A percentile compares a stretch with the other conserved stretches of the same genome.
Conservation (phyloP, 306 rosid genomes). For the Quercus aquifolioides region DNA sequence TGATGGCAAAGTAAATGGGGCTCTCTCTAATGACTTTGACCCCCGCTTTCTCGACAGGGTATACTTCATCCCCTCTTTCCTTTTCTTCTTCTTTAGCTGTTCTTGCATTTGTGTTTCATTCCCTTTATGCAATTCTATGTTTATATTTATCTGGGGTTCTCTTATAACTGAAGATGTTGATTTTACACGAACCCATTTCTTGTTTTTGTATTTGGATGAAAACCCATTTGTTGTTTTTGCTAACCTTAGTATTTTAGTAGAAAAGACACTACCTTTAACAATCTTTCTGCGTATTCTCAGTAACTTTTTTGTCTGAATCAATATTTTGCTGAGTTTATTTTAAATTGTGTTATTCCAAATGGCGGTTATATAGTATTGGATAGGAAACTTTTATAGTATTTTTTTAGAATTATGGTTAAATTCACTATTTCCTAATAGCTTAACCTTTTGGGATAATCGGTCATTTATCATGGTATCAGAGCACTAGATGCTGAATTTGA, state of each 20-base stretch:
- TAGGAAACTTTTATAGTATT: too few relatives aligned
- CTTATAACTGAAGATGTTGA: neutral
- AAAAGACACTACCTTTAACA: neutral
- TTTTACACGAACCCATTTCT: neutral
- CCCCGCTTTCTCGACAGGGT: slow-evolving; percentile 81
- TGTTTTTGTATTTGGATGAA: neutral
- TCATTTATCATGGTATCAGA: too few relatives aligned
- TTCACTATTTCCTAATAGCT: too few relatives aligned
- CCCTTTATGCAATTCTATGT: neutral
- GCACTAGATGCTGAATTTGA: too few relatives aligned
- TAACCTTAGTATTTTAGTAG: neutral
- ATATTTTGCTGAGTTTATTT: neutral
- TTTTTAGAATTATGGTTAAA: too few relatives aligned
- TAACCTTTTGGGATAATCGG: too few relatives aligned
- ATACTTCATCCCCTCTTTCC: neutral
- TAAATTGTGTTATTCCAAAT: neutral
- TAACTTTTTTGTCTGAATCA: neutral
- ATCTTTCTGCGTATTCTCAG: neutral
- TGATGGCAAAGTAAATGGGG: slow-evolving; percentile 66
- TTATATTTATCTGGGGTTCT: neutral
- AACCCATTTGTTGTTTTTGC: neutral
- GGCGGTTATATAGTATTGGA: neutral
- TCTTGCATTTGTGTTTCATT: neutral
- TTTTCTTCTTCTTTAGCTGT: neutral
- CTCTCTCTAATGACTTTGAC: slow-evolving; percentile 69